Evolutionary conservation across 495 filamentous ascomycete genomes (phyloP), one percentile per base, ranked within the genome.

Genomic region (Aspergillus carlsbadensis): DNA sequence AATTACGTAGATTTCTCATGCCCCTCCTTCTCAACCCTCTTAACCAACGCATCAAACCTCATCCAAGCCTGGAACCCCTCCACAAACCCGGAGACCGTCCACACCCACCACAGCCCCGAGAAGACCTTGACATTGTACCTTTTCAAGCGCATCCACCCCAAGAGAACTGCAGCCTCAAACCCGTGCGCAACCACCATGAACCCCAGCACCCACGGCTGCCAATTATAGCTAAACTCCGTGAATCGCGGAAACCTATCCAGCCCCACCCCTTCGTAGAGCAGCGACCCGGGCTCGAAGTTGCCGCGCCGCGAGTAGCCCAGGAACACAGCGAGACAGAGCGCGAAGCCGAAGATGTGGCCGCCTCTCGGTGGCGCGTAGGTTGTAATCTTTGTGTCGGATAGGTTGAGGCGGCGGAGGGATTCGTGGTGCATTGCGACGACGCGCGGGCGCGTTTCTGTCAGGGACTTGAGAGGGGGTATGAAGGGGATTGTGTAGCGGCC

Each of bases 351-450:
- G 3, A 65, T 41, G 3, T 75, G 57, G 20, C 70, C 34, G 8
- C 72, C 66, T 1, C 60, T 68, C 4, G 85, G 83, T 3, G 70
- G 65, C 2, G 70, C 59, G 66, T 84, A 91, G 49, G 76, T 70
- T 37, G 72, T 84, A 41, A 90, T 73, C 0, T 69, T 75, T 49
- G 86, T 77, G 22, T 79, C 75, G 53, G 78, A 84, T 41, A 81
- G 70, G 10, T 78, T 77, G 0, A 91, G 78, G 0, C 64, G 76
- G 15, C 67, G 50, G 4, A 82, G 68, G 14, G 83, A 80, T 4
- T 83, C 80, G 41, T 79, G 66, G 67, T 88, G 85, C 83, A 94
- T 85, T 13, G 81, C 80, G 56, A 91, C 82, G 26, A 90, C 69
- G 34, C 85, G 80, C 39, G 78, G 65, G 31, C 90, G 81, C 0